Conservation (phyloP, 2,329 filamentous ascomycete genomes). For the Colletotrichum tanaceti region DNA sequence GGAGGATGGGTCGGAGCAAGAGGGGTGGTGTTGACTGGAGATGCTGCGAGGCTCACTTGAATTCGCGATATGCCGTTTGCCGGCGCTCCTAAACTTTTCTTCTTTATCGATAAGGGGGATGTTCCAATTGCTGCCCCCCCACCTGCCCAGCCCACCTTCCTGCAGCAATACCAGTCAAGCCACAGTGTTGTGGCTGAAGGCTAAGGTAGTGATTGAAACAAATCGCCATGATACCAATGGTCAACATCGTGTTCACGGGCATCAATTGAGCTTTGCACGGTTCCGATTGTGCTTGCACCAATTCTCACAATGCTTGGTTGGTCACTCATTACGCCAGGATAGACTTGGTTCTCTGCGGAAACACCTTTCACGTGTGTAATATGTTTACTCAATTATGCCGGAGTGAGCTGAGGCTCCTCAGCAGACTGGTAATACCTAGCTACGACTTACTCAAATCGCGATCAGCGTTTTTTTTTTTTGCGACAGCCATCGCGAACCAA, state of each 20-base stretch:
- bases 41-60: background rate
- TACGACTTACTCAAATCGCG: too few relatives aligned
- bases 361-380: too few relatives aligned
- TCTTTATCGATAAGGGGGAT: background rate
- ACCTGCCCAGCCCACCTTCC: background rate
- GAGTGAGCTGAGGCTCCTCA: too few relatives aligned
- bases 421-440: too few relatives aligned
- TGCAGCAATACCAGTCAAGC: background rate
- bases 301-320: background rate
- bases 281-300: background rate
- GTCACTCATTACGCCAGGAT: background rate
- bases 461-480: too few relatives aligned
- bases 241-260: background rate
- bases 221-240: too few relatives aligned
- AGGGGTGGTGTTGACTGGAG: background rate
- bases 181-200: background rate
- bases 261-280: background rate
- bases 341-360: too few relatives aligned
- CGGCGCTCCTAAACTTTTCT: constrained; percentile 2
- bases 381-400: too few relatives aligned
- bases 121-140: background rate
- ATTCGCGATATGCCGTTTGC: background rate
- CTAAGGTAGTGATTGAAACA: too few relatives aligned
- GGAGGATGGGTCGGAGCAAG: too few relatives aligned
- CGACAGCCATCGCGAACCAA: too few relatives aligned